phyloP scores from a whole-genome alignment of 164 flowering plant genomes.

The Annona cherimola region DNA sequence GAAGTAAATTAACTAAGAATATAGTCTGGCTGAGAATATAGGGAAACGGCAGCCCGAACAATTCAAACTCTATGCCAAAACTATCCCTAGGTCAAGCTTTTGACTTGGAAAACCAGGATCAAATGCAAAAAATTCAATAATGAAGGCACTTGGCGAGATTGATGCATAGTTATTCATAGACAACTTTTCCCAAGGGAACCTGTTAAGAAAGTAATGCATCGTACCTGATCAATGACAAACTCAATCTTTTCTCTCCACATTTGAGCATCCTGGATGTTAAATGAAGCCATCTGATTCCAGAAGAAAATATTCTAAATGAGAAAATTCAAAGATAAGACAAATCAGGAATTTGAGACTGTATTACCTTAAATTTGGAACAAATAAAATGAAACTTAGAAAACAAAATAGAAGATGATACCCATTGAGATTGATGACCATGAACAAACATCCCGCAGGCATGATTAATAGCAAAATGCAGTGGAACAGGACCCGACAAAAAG shows the following conservation, averaged over 20 bases:
- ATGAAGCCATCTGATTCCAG: slow-evolving; percentile 89
- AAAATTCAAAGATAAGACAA: neutral
- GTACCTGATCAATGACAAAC: slow-evolving; percentile 87
- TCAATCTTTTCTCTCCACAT: slow-evolving; percentile 96
- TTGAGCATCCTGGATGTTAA: slow-evolving; percentile 95
- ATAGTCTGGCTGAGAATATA: too few species aligned
- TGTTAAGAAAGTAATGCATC: neutral
- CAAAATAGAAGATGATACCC: neutral
- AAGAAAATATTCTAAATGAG: slow-evolving; percentile 1
- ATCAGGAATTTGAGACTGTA: neutral
- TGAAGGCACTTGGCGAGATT: neutral
- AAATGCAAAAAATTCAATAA: neutral
- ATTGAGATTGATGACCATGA: neutral
- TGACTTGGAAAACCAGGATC: neutral
- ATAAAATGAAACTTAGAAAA: neutral
- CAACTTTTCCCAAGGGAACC: neutral
- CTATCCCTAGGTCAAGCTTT: neutral
- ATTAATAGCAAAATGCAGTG: neutral
- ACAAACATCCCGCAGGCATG: neutral
- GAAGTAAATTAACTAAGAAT: neutral
- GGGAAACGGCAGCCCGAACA: too few species aligned
- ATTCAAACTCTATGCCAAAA: neutral
- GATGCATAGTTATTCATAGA: neutral
- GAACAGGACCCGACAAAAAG: neutral
- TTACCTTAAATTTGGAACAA: neutral